phyloP scores from a whole-genome alignment of 2,329 filamentous ascomycete genomes.

The Claviceps monticola region DNA sequence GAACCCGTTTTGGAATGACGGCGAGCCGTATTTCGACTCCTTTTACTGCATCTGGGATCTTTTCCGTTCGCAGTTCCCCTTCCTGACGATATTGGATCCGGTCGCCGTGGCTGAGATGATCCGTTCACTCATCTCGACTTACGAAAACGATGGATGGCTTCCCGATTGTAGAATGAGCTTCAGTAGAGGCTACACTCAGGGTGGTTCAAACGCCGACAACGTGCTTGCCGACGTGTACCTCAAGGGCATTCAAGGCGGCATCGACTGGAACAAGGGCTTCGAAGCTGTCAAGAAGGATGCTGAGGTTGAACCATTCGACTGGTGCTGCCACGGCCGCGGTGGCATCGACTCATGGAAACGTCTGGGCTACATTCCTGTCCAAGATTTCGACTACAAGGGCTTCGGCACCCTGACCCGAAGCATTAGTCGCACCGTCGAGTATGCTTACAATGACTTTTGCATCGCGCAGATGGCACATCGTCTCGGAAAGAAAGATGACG shows the following conservation, averaged over 20 bases:
- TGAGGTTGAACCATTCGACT: constrained; percentile 55
- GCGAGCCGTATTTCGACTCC: constrained; percentile 60
- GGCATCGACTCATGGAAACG: constrained; percentile 59
- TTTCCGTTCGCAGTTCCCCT: constrained; percentile 54
- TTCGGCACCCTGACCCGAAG: constrained; percentile 58
- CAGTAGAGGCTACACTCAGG: constrained; percentile 60
- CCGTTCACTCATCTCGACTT: constrained; percentile 57
- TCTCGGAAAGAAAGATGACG: constrained; percentile 39
- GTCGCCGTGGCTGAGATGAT: constrained; percentile 50
- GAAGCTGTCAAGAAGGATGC: constrained; percentile 60
- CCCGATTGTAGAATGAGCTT: constrained; percentile 68
- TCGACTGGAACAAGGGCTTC: constrained; percentile 56
- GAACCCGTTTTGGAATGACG: constrained; percentile 52
- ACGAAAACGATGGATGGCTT: constrained; percentile 54
- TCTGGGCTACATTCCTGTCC: constrained; percentile 55
- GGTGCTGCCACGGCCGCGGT: constrained; percentile 56
- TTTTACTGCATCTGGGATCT: constrained; percentile 69
- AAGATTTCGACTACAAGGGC: constrained; percentile 52
- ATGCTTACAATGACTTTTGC: constrained; percentile 64
- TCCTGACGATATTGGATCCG: constrained; percentile 56
- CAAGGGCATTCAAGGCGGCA: constrained; percentile 46
- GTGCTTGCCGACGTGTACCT: constrained; percentile 53
- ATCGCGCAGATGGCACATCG: constrained; percentile 48
- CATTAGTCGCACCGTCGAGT: constrained; percentile 62
- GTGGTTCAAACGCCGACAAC: constrained; percentile 60